These are phyloP conservation scores for Thielaviopsis musarum DNA, from an alignment of 2,329 filamentous ascomycete species.

Conservation along the genomic window DNA sequence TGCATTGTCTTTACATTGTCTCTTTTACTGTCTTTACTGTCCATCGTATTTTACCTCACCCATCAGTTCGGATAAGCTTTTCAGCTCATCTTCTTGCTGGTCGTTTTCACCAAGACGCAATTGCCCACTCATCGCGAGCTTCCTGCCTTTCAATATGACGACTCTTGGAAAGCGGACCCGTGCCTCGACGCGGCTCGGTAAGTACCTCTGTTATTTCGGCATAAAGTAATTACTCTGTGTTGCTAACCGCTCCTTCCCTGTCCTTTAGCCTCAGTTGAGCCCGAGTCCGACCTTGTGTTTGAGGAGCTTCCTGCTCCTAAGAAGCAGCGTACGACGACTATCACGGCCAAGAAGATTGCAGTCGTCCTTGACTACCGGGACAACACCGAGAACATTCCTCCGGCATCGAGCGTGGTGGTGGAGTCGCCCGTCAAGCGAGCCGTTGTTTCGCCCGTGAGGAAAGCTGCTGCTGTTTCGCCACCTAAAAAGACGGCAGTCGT, in stretches of 20 bases:
- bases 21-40: not conserved
- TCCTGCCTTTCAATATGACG: slow-evolving; percentile 3
- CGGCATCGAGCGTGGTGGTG: not conserved
- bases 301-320: not conserved
- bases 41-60: not conserved
- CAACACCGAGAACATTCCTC: slow-evolving; percentile 10
- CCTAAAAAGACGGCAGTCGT: not conserved
- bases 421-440: not conserved
- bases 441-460: not conserved
- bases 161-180: slow-evolving; percentile 11
- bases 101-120: not conserved
- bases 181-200: slow-evolving; percentile 10
- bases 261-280: not conserved
- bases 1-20: no score
- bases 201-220: not conserved
- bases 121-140: not conserved
- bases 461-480: not conserved
- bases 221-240: not conserved
- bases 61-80: not conserved
- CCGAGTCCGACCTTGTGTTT: not conserved
- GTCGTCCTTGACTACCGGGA: not conserved
- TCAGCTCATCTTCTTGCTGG: not conserved
- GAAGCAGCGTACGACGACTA: not conserved
- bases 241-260: not conserved
- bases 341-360: not conserved